These are phyloP conservation scores for Erodium maritimum DNA, from an alignment of 345 rosid genomes.

Conservation along the genomic window DNA sequence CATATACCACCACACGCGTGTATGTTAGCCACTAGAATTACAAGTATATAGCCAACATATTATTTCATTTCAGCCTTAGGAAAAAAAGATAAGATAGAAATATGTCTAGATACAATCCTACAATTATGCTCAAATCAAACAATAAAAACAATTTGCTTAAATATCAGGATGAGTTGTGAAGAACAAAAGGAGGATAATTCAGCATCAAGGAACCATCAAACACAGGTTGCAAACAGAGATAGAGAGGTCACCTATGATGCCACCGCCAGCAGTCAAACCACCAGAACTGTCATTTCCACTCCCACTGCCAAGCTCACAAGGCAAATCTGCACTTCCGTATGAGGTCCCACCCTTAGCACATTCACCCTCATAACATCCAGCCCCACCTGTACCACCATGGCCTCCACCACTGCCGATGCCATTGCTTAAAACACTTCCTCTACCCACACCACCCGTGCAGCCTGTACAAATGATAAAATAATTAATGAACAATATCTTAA, in stretches of 20 bases:
- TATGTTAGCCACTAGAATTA: too few species aligned
- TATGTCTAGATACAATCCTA: too few species aligned
- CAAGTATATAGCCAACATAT: too few species aligned
- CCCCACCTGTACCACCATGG: slow-evolving; percentile 95
- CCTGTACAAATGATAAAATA: slow-evolving; percentile 42
- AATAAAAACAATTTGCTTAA: too few species aligned
- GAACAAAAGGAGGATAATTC: too few species aligned
- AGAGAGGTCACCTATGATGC: slow-evolving; percentile 57
- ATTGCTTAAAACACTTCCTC: slow-evolving; percentile 54
- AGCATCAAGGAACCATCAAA: too few species aligned
- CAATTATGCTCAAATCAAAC: too few species aligned
- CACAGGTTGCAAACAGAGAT: too few species aligned
- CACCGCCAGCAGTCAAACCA: slow-evolving; percentile 83
- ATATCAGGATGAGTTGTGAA: too few species aligned
- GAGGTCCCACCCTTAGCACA: slow-evolving; percentile 68
- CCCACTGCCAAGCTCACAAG: slow-evolving; percentile 99
- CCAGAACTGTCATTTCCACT: slow-evolving; percentile 64
- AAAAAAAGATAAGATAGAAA: too few species aligned
- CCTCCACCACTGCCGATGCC: slow-evolving; percentile 94
- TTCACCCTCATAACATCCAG: slow-evolving; percentile 50
- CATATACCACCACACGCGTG: too few species aligned
- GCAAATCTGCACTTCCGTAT: slow-evolving; percentile 75
- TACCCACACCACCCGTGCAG: slow-evolving; percentile 84
- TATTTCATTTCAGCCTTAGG: too few species aligned
- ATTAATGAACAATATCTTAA: neutral